Percentiles rank a stretch among this genome's conserved stretches.
Conservation (phyloP, 768 basidiomycete species). For the Coprinopsis marcescibilis region DNA sequence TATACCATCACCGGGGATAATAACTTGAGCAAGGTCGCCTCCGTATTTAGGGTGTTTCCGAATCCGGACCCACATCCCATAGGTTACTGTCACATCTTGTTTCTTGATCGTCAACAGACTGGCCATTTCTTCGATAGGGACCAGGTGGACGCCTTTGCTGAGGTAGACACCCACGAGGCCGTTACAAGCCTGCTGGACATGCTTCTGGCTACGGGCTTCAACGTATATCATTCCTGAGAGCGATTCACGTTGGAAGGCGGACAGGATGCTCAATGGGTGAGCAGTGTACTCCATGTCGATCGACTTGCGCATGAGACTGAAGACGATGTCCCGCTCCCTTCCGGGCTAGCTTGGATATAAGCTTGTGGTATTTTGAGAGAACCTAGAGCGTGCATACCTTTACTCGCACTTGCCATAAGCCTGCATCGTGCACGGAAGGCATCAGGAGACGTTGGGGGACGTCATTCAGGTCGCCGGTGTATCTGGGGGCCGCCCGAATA, state of each 20-base stretch:
- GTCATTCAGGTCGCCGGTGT: constrained; percentile 89
- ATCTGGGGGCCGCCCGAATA: constrained; percentile 62
- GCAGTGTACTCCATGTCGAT: constrained; percentile 77
- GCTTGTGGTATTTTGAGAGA: background rate
- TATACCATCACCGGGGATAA: constrained; percentile 87
- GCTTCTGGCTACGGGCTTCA: constrained; percentile 83
- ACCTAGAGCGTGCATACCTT: constrained; percentile 52
- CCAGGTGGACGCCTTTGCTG: constrained; percentile 73
- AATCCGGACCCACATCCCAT: constrained; percentile 93
- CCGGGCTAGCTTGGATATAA: constrained; percentile 52
- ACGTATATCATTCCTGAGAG: constrained; percentile 95
- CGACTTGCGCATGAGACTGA: constrained; percentile 92
- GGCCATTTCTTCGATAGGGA: constrained; percentile 98
- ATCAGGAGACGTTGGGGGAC: constrained; percentile 91
- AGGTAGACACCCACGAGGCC: constrained; percentile 93
- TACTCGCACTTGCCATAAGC: constrained; percentile 91
- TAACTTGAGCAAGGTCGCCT: constrained; percentile 91
- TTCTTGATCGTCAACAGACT: constrained; percentile 94
- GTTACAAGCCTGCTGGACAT: constrained; percentile 78
- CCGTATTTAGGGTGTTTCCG: constrained; percentile 90
- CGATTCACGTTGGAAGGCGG: constrained; percentile 95
- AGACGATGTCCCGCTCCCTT: constrained; percentile 87
- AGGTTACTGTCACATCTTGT: constrained; percentile 76
- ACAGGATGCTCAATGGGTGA: constrained; percentile 77
- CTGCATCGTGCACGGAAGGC: constrained; percentile 95